Conservation (phyloP, 306 rosid species). For the Medicago arabica region DNA sequence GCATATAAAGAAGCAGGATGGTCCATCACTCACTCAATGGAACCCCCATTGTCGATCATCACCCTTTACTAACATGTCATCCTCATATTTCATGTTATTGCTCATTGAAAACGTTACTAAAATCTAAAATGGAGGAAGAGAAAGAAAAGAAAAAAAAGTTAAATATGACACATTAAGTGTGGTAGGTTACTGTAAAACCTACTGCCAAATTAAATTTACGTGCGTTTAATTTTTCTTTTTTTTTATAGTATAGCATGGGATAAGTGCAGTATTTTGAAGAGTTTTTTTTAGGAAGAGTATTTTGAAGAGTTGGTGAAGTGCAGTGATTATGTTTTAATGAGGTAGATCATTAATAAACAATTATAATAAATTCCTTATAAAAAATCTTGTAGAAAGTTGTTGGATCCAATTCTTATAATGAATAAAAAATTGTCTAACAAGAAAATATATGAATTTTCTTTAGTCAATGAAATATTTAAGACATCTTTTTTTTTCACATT, state of each 20-base stretch:
- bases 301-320: constrained; percentile 1
- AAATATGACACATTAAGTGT: not conserved
- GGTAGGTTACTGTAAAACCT: constrained; percentile 38
- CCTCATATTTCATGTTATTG: not conserved
- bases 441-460: not conserved
- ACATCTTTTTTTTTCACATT: not conserved
- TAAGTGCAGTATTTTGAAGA: too few relatives aligned
- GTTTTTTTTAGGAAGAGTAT: too few relatives aligned
- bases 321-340: constrained; percentile 11
- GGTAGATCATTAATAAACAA: not conserved
- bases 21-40: constrained; percentile 44
- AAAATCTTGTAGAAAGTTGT: not conserved
- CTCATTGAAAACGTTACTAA: not conserved
- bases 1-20: constrained; percentile 37
- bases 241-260: too few relatives aligned
- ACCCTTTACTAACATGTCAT: too few relatives aligned
- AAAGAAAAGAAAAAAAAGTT: too few relatives aligned
- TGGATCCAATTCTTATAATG: not conserved
- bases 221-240: not conserved
- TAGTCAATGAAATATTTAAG: not conserved
- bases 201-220: constrained; percentile 27
- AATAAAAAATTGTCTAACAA: not conserved
- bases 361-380: not conserved
- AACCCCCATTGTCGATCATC: not conserved
- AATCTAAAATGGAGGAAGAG: not conserved